Base-by-base conservation (phyloP, 176 grass and related monocot species). In the Microstegium vimineum region DNA sequence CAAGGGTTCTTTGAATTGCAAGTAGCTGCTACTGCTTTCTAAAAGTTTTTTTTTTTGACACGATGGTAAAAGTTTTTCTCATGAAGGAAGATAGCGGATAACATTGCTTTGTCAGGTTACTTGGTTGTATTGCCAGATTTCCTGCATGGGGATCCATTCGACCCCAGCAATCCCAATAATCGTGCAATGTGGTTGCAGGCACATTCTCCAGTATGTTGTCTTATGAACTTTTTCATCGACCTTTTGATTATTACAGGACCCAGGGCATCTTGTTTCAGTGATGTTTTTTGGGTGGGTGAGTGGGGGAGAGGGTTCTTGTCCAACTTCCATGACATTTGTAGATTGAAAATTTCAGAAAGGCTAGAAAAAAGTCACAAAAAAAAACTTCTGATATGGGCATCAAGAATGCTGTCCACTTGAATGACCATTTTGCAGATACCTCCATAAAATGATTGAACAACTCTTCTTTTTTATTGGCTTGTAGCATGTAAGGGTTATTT, bases 121-220 rank as follows among this genome's bases (percentile, higher is more conserved):
- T 83, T 86, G 22, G 91, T 86, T 2, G 85, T 88, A 6, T 88
- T 90, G 69, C 88, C 86, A 72, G 88, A 94, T 90, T 86, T 91
- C 64, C 77, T 86, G 28, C 79, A 89, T 76, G 88, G 85, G 2
- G 91, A 90, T 61, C 85, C 85, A 77, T 75, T 78, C 37, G 43
- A 83, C 34, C 73, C 42, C 22, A 68, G 82, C 71, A 86, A 83
- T 89, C 52, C 77, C 22, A 77, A 37, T 57, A 74, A 75, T 52
- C 81, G 77, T 84, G 51, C 41, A 78, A 51, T 83, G 45, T 90
- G 85, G 85, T 38, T 94, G 45, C 82, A 83, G 33, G 77, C 85
- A 70, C 85, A 93, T 79, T 26, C 56, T 26, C 38, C 80, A n/a
- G 84, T 92, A 56, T 76, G 83, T 81, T 81, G 43, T 9, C 33